A percentile compares a stretch with the other conserved stretches of the same genome.
Conservation (phyloP, 495 filamentous ascomycete genomes). For the Penicillium turbatum region DNA sequence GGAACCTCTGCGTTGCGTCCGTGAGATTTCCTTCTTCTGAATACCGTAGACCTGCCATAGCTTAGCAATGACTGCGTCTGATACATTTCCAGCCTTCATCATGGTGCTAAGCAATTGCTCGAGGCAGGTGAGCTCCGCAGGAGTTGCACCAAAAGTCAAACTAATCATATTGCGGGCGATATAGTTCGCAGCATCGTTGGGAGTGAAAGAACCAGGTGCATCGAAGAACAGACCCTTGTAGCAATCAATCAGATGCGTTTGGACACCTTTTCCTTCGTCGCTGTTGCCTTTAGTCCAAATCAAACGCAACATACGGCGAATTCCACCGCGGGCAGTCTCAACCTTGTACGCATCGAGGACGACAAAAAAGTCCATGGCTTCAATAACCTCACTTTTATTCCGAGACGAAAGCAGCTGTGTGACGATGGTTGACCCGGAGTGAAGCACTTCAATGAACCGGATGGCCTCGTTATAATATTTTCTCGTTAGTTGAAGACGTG, state of each 20-base stretch:
- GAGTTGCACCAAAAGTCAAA: conserved; percentile 89
- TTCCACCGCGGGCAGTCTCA: conserved; percentile 81
- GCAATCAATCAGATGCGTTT: conserved; percentile 93
- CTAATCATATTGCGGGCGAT: conserved; percentile 99
- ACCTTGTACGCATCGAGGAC: conserved; percentile 92
- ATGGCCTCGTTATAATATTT: conserved; percentile 90
- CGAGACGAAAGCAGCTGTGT: conserved; percentile 84
- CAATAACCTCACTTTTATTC: conserved; percentile 97
- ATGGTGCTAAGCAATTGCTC: conserved; percentile 94
- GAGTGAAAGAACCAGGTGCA: conserved; percentile 77
- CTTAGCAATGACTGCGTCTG: conserved; percentile 82
- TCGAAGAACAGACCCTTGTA: conserved; percentile 96
- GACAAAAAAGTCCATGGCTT: conserved; percentile 98
- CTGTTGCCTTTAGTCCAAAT: conserved; percentile 99
- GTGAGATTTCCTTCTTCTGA: conserved; percentile 88
- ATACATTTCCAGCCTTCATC: conserved; percentile 89
- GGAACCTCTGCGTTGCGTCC: conserved; percentile 82
- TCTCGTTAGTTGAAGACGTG: conserved; percentile 77
- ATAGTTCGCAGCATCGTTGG: conserved; percentile 91
- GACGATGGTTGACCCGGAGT: conserved; percentile 69
- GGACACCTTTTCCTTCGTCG: conserved; percentile 97
- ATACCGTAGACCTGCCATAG: conserved; percentile 97
- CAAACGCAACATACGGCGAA: conserved; percentile 87
- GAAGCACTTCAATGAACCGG: conserved; percentile 90
- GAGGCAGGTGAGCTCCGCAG: conserved; percentile 89